These are phyloP conservation scores for Blastocystis sp. DNA, from an alignment of 352 stramenopile species.

Conservation along the genomic window DNA sequence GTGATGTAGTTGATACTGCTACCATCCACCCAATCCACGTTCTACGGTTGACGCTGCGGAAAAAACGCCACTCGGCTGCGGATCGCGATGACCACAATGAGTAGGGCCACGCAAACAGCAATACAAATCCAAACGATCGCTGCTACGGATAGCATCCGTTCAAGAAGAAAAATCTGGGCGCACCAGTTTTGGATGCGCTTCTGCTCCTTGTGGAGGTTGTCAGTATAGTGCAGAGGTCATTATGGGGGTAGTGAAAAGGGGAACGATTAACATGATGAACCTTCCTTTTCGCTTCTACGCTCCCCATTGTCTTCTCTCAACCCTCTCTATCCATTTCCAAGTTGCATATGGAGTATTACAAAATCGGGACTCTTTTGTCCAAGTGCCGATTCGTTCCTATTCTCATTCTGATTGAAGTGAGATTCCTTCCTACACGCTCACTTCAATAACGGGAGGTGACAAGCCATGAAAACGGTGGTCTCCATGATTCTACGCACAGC, in stretches of 20 bases:
- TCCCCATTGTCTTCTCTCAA: not conserved
- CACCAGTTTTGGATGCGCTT: not conserved
- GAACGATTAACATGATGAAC: not conserved
- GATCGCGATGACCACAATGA: not conserved
- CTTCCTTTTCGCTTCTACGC: not conserved
- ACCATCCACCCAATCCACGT: constrained; percentile 34
- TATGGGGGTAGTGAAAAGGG: not conserved
- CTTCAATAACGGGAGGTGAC: not conserved
- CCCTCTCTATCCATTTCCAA: not conserved
- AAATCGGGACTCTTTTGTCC: not conserved
- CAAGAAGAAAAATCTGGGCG: not conserved
- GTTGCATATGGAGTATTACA: not conserved
- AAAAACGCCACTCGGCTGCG: not conserved
- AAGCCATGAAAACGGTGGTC: not conserved
- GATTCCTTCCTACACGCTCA: too few species aligned
- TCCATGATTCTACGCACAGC: not conserved
- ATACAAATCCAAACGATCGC: constrained; percentile 29
- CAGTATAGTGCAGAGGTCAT: not conserved
- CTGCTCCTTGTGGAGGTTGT: not conserved
- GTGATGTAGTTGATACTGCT: constrained; percentile 46
- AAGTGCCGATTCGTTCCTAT: not conserved
- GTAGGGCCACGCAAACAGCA: not conserved
- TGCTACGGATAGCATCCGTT: not conserved
- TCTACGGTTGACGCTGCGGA: not conserved
- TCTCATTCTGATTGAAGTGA: not conserved